Evolutionary conservation across 305 asterid genomes (phyloP).

Genomic region (Fraxinus xanthoxyloides): DNA sequence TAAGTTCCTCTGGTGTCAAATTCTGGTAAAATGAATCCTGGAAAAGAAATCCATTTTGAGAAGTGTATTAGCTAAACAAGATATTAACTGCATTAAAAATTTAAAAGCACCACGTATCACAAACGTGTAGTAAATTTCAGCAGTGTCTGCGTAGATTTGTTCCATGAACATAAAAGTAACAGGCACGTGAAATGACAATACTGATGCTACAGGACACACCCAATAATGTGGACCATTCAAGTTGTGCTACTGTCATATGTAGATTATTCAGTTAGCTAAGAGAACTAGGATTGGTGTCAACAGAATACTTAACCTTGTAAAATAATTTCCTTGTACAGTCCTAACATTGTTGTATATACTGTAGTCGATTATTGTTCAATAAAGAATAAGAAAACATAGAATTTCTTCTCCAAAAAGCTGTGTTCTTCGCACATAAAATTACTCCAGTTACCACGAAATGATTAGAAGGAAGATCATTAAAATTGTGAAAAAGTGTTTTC

Average conservation of each 20-base stretch:
- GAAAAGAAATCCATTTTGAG: slow-evolving; percentile 20
- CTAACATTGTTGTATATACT: not conserved
- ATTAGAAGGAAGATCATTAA: slow-evolving; percentile 1
- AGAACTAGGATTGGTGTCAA: not conserved
- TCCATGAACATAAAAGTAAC: slow-evolving; percentile 9
- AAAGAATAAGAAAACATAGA: not conserved
- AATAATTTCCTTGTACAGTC: not conserved
- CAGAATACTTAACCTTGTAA: not conserved
- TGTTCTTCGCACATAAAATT: not conserved
- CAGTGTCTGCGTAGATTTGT: slow-evolving; percentile 1
- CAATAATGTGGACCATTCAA: slow-evolving; percentile 3
- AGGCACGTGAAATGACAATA: not conserved
- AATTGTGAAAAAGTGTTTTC: not conserved
- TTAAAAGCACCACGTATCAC: not conserved
- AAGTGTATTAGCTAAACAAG: slow-evolving; percentile 7
- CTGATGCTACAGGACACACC: slow-evolving; percentile 9
- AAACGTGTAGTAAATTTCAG: not conserved
- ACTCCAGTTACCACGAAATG: not conserved
- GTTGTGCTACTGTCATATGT: not conserved
- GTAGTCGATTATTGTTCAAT: not conserved
- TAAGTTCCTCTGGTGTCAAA: slow-evolving; percentile 74
- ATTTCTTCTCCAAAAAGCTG: not conserved
- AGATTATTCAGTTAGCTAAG: not conserved
- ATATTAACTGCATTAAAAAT: not conserved
- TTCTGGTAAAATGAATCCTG: slow-evolving; percentile 95